Percentiles rank a stretch among this genome's conserved stretches.
Evolutionary conservation across 2,329 filamentous ascomycete species (phyloP).

Genomic region (Botrytis porri): DNA sequence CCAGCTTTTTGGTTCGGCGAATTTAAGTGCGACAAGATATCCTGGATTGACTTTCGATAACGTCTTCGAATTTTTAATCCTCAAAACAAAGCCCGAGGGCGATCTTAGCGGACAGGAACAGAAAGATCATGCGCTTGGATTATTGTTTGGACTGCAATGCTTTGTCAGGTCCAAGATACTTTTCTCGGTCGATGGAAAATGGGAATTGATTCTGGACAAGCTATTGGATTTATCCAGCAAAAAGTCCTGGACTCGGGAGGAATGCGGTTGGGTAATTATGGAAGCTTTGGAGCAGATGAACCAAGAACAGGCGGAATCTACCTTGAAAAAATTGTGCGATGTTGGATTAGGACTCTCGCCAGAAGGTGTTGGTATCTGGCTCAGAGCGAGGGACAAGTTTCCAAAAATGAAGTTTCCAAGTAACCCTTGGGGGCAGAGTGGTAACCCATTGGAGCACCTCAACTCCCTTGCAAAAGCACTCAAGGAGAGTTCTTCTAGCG

Average conservation of each 20-base stretch:
- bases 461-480: slow-evolving; percentile 70
- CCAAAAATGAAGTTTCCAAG: slow-evolving; percentile 61
- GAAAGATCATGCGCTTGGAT: slow-evolving; percentile 79
- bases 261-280: slow-evolving; percentile 80
- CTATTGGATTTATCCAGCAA: slow-evolving; percentile 72
- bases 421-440: slow-evolving; percentile 65
- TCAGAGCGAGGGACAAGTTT: slow-evolving; percentile 64
- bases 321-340: slow-evolving; percentile 60
- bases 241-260: slow-evolving; percentile 85
- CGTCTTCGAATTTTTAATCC: slow-evolving; percentile 51
- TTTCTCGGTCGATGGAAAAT: slow-evolving; percentile 57
- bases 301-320: slow-evolving; percentile 53
- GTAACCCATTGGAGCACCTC: slow-evolving; percentile 72
- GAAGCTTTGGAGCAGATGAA: slow-evolving; percentile 65
- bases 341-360: slow-evolving; percentile 73
- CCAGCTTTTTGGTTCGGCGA: slow-evolving; percentile 59
- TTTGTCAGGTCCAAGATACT: slow-evolving; percentile 77
- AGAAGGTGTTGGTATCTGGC: slow-evolving; percentile 87
- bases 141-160: slow-evolving; percentile 82
- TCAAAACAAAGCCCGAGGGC: slow-evolving; percentile 54
- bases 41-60: slow-evolving; percentile 56
- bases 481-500: slow-evolving; percentile 66
- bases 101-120: slow-evolving; percentile 69
- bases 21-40: slow-evolving; percentile 48
- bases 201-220: slow-evolving; percentile 66